Evolutionary conservation across 257 asterid genomes (phyloP), one percentile per base, ranked within the genome.

Genomic region (Jasminum sambac): DNA sequence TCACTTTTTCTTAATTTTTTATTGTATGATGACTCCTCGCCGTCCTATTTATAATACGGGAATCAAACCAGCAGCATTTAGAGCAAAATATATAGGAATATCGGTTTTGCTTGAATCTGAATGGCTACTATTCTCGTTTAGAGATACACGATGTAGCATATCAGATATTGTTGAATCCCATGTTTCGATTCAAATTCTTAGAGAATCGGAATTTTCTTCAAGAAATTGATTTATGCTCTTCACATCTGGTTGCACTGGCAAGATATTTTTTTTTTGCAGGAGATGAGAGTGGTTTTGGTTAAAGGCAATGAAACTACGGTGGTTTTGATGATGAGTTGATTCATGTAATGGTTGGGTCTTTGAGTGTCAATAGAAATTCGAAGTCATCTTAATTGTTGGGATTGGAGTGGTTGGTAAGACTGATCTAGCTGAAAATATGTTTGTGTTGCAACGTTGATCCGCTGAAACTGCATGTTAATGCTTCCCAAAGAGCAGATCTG

Each of bases 391-490:
- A 46, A 21, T 46, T 46, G 5, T 46, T 46, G 57, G 57, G 19
- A 46, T n/a, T 9, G 57, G 8, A 14, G 17, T 19, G 9, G 17
- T 46, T 43, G 57, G 57, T 46, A 46, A 16, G 57, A 46, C 57
- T 46, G 17, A 0, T 46, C 19, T 6, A 14, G 57, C 23, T 46
- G 57, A 6, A 46, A 46, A 3, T 46, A 19, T 9, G 11, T 16
- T 46, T 21, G 17, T 14, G 2, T 5, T 16, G 14, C 8, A 46
- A 46, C 21, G 9, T 5, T 1, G 57, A 46, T 9, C 7, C 1
- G 57, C 59, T 19, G 26, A 50, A 50, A 50, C 59, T 7, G 59
- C 59, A n/a, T n/a, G n/a, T 50, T 17, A 50, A 50, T 50, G 59
- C 24, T 24, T 17, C 19, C 25, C 59, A 8, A 50, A 17, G 59